phyloP scores from a whole-genome alignment of 176 grass and related monocot species.

The Oryza coarctata region DNA sequence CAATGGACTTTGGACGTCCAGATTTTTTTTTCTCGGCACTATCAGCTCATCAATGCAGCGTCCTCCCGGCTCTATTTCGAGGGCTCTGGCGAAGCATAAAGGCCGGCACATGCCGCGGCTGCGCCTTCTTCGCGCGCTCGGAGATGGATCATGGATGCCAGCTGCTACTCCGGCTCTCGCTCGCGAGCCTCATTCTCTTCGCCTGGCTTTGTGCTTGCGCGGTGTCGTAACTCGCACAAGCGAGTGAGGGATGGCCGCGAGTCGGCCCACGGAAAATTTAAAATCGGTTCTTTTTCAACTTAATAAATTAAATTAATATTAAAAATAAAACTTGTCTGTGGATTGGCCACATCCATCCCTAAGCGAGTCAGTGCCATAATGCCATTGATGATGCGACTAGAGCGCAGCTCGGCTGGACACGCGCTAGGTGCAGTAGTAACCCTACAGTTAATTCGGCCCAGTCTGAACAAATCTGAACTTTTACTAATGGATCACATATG shows the following conservation, averaged over 20 bases:
- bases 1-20: background rate
- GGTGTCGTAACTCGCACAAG: background rate
- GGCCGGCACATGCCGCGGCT: slow-evolving; percentile 22
- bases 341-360: no score
- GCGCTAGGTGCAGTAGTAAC: no score
- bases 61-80: background rate
- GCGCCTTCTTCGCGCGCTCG: background rate
- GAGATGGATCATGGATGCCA: background rate
- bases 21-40: background rate
- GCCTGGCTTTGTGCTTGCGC: background rate
- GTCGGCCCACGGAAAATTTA: no score
- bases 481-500: background rate
- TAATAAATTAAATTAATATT: no score
- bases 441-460: background rate
- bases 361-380: slow-evolving; percentile 1
- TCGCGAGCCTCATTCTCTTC: background rate
- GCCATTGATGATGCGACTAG: background rate
- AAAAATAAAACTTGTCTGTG: no score
- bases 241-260: no score
- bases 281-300: no score
- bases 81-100: slow-evolving; percentile 23
- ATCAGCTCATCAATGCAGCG: background rate
- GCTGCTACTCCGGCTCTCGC: background rate
- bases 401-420: background rate
- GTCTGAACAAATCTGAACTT: background rate